Base-by-base conservation (phyloP, 192 early-diverging fungal genomes). In the Radiomyces spectabilis region DNA sequence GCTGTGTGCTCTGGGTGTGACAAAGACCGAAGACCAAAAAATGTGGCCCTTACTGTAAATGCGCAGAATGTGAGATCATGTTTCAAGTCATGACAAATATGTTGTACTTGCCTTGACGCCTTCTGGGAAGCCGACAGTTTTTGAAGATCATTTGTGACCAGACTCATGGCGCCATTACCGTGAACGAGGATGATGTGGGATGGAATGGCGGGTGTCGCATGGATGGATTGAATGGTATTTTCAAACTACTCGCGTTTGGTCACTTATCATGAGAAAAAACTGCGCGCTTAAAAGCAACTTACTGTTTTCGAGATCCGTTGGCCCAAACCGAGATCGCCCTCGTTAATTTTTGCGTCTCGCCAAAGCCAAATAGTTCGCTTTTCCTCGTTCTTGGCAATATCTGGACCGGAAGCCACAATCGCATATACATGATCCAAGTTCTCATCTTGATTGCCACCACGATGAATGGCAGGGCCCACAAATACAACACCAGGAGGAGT, bases 221-320 rank as follows among this genome's bases (percentile, higher is more conserved):
- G 69, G 21, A 78, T 50, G 18, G 73, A 61, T 31, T 67, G 62
- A 35, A 78, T 74, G 50, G 37, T 61, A 24, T 58, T 51, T 4
- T 74, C 72, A 51, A 78, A 70, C 76, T 78, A 62, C 29, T 27
- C n/a, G n/a, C n/a, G n/a, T n/a, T n/a, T n/a, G n/a, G n/a, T n/a
- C n/a, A n/a, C n/a, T n/a, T n/a, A n/a, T 27, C 30, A 29, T 1
- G 33, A 22, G 32, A 26, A 19, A 29, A 37, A 45, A 38, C n/a
- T 35, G 35, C 13, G 22, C 16, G 41, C 3, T 12, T 15, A 10
- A 15, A 33, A 24, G 3, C 33, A 39, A 37, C 47, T 51, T 33
- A 72, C 65, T 19, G 55, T 51, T 53, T 67, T 74, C 5, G 57
- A 54, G 25, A 41, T 48, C 52, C 55, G 51, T 31, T 67, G 33